These are phyloP conservation scores for Botryotinia convoluta DNA, from an alignment of 2,329 filamentous ascomycete species.

Conservation along the genomic window DNA sequence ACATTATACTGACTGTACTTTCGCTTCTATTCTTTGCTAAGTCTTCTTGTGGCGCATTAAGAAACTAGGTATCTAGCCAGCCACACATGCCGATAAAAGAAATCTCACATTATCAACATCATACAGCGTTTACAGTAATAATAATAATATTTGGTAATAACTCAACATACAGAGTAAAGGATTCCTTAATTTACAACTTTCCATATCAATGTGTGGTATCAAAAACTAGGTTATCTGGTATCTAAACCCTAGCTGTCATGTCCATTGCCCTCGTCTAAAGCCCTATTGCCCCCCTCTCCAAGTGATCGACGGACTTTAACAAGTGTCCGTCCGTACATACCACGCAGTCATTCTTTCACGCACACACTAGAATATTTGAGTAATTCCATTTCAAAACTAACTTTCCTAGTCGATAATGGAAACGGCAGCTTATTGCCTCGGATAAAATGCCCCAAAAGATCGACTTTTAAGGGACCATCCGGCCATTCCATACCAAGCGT, in stretches of 20 bases:
- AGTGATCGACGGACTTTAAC: slow-evolving; percentile 8
- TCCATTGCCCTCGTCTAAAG: neutral
- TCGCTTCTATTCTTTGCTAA: neutral
- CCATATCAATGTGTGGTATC: neutral
- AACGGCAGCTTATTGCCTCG: slow-evolving; percentile 3
- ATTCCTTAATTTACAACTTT: neutral
- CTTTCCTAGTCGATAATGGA: neutral
- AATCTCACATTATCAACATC: neutral
- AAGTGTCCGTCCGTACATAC: slow-evolving; percentile 7
- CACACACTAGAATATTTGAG: slow-evolving; percentile 3
- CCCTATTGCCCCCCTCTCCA: neutral
- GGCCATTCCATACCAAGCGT: neutral
- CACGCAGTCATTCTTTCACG: neutral
- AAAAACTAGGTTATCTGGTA: neutral
- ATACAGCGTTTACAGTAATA: neutral
- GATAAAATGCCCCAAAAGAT: neutral
- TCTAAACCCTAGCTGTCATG: neutral
- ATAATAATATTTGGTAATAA: neutral
- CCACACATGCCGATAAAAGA: neutral
- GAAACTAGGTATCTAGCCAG: neutral
- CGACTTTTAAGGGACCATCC: neutral
- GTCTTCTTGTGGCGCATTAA: neutral
- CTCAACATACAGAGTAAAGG: neutral
- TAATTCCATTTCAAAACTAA: neutral
- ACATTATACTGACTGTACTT: neutral